These are phyloP conservation scores for Penicillium atrosanguineum DNA, from an alignment of 495 filamentous ascomycete genomes.

Conservation along the genomic window DNA sequence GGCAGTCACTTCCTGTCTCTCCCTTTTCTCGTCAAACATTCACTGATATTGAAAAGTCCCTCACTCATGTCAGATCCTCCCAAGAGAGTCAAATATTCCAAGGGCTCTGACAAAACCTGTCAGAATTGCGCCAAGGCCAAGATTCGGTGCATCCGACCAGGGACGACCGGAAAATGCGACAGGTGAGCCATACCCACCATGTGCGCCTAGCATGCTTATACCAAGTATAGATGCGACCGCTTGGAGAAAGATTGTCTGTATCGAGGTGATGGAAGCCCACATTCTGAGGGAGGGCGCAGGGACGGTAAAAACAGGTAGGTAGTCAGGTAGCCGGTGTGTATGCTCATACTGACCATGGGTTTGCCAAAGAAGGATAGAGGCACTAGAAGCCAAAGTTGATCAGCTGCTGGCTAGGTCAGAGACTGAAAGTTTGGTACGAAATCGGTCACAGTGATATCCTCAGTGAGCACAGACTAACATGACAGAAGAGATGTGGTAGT, in stretches of 20 bases:
- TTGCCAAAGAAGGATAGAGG: constrained; percentile 4
- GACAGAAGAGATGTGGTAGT: neutral
- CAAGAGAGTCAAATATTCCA: no score
- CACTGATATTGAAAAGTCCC: no score
- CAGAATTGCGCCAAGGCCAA: constrained; percentile 21
- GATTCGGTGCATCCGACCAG: constrained; percentile 15
- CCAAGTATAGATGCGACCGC: constrained; percentile 8
- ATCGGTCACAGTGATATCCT: no score
- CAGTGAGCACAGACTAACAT: neutral
- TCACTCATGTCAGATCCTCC: no score
- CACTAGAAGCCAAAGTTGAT: constrained; percentile 18
- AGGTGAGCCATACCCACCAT: constrained; percentile 4
- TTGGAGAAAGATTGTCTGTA: constrained; percentile 18
- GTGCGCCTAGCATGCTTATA: neutral
- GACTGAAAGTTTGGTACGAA: no score
- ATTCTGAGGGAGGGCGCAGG: no score
- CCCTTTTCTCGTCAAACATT: no score
- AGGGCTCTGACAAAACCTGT: constrained; percentile 16
- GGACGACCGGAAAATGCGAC: constrained; percentile 6
- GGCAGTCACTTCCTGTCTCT: no score
- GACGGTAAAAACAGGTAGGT: neutral
- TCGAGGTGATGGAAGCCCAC: neutral
- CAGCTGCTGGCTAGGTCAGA: no score
- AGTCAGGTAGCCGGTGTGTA: no score
- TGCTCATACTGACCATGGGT: constrained; percentile 1